phyloP scores from a whole-genome alignment of 2,329 filamentous ascomycete genomes.

The Xylaria sp. region DNA sequence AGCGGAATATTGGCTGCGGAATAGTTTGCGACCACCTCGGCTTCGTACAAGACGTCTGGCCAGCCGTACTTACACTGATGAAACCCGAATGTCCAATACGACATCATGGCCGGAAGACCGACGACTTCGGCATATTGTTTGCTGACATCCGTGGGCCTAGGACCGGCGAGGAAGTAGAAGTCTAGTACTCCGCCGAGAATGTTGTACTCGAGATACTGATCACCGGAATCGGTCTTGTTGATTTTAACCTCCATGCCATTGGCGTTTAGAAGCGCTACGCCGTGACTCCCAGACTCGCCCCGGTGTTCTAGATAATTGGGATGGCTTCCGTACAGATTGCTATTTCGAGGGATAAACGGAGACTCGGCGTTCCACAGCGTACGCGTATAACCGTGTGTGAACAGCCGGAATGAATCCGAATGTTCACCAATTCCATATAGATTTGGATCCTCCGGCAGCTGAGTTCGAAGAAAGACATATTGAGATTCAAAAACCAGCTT shows the following conservation, averaged over 20 bases:
- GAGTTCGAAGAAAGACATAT: slow-evolving; percentile 55
- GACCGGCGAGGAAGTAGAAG: slow-evolving; percentile 48
- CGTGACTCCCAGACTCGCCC: slow-evolving; percentile 42
- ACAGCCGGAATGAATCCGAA: slow-evolving; percentile 52
- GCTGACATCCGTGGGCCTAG: slow-evolving; percentile 43
- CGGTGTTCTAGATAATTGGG: slow-evolving; percentile 61
- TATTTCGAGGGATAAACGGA: slow-evolving; percentile 35
- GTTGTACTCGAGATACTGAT: slow-evolving; percentile 65
- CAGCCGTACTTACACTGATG: slow-evolving; percentile 51
- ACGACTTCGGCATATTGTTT: slow-evolving; percentile 45
- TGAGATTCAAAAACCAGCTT: slow-evolving; percentile 28
- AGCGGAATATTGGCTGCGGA: slow-evolving; percentile 50
- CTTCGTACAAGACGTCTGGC: slow-evolving; percentile 49
- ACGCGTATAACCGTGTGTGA: slow-evolving; percentile 53
- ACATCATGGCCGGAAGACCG: slow-evolving; percentile 46
- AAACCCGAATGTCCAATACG: slow-evolving; percentile 49
- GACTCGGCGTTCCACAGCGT: slow-evolving; percentile 58
- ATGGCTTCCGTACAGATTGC: slow-evolving; percentile 60
- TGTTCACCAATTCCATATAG: slow-evolving; percentile 62
- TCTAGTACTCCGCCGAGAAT: slow-evolving; percentile 61
- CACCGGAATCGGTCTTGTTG: slow-evolving; percentile 33
- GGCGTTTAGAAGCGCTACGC: slow-evolving; percentile 57
- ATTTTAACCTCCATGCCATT: slow-evolving; percentile 59
- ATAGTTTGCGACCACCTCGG: slow-evolving; percentile 54
- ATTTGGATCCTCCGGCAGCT: slow-evolving; percentile 50